Evolutionary conservation across 257 asterid species (phyloP), one percentile per base, ranked within the genome.

Genomic region (Prunella vulgaris): DNA sequence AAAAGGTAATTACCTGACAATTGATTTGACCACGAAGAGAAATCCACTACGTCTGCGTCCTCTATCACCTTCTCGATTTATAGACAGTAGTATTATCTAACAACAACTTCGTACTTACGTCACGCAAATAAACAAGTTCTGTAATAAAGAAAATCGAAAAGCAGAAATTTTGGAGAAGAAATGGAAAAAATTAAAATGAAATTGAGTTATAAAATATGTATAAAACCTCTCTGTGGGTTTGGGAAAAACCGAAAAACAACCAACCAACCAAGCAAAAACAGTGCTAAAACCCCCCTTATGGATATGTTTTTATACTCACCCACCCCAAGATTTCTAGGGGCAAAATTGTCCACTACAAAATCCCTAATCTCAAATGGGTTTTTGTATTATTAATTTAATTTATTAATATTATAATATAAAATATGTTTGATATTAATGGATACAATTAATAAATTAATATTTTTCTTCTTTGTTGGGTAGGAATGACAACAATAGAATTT

Each of bases 161-260:
- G 28, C 37, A 17, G 61, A 69, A 66, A 28, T 56, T 54, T 18
- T 17, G 22, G 0, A n/a, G 51, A 46, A 27, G 46, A 10, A 52
- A 33, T 1, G 58, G 9, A 38, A 28, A 10, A 38, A 7, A 38
- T 17, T 10, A 7, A 25, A 28, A 22, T 1, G 7, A 58, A n/a
- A n/a, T n/a, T n/a, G 49, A 48, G 46, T 3, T 40, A 10, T 56
- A 21, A 10, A 15, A 44, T 27, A 52, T 53, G 37, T 66, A 66
- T 78, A 70, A 84, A 84, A 78, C 85, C 84, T 83, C 85, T 69
- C n/a, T 33, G 28, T 79, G 86, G 82, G 80, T 70, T 82, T 76
- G 69, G 78, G 74, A 57, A 74, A n/a, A 78, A 52, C 74, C 70
- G 28, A 25, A 25, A 25, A 18, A 72, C 64, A 48, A n/a, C 68